phyloP scores from a whole-genome alignment of 2,329 filamentous ascomycete species.

The Fonsecaea erecta region DNA sequence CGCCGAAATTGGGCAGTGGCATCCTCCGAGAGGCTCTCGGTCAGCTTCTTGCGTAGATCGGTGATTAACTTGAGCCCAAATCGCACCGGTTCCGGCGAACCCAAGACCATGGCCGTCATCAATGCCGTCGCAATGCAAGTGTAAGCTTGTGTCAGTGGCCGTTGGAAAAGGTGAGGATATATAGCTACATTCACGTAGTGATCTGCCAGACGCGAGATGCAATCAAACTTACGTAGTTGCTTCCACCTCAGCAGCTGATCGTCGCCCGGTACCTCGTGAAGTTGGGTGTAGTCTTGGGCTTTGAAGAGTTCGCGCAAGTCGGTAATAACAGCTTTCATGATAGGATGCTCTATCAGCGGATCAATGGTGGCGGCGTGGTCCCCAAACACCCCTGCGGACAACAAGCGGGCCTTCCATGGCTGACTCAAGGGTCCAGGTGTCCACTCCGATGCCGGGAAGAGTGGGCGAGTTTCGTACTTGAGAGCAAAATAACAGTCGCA shows the following conservation, averaged over 20 bases:
- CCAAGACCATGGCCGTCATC: constrained; percentile 33
- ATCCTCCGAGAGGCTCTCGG: constrained; percentile 24
- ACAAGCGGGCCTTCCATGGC: constrained; percentile 35
- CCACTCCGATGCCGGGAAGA: constrained; percentile 35
- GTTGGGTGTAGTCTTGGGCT: constrained; percentile 29
- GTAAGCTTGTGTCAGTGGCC: constrained; percentile 31
- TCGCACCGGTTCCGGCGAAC: constrained; percentile 35
- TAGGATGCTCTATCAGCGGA: constrained; percentile 31
- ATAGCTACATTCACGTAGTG: constrained; percentile 34
- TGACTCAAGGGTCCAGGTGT: constrained; percentile 36
- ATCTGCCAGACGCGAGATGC: constrained; percentile 35
- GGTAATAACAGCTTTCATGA: constrained; percentile 30
- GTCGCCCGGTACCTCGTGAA: constrained; percentile 30
- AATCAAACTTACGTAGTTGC: constrained; percentile 35
- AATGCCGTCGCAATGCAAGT: constrained; percentile 29
- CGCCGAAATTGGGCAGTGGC: constrained; percentile 15
- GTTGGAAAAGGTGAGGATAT: constrained; percentile 34
- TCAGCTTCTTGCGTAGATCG: constrained; percentile 27
- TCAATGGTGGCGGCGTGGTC: constrained; percentile 34
- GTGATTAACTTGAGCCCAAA: constrained; percentile 34
- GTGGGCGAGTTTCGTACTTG: constrained; percentile 35
- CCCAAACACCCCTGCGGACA: constrained; percentile 33
- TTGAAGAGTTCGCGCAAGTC: constrained; percentile 36
- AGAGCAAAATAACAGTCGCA: constrained; percentile 37
- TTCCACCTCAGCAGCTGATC: constrained; percentile 36